A percentile compares a stretch with the other conserved stretches of the same genome.
Evolutionary conservation across 257 asterid species (phyloP).

Genomic region (Primulina tabacum): DNA sequence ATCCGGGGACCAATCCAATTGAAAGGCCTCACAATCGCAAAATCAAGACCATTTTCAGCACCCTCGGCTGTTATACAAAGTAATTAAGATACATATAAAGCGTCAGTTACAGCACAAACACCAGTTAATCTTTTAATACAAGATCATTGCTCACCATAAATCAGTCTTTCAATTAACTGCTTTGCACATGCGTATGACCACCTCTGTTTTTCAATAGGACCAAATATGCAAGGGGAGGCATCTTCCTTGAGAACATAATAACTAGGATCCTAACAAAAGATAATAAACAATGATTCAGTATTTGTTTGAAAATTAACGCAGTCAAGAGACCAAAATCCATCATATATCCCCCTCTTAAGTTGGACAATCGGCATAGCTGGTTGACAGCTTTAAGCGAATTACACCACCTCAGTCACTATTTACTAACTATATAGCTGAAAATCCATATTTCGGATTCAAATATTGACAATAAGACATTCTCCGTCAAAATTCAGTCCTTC

Average conservation of each 20-base stretch:
- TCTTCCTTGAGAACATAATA: constrained; percentile 60
- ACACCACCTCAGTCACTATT: too few relatives aligned
- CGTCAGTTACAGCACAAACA: constrained; percentile 14
- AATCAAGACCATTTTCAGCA: constrained; percentile 73
- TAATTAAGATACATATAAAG: constrained; percentile 18
- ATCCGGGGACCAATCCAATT: constrained; percentile 84
- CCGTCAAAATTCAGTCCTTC: too few relatives aligned
- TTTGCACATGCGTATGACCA: constrained; percentile 82
- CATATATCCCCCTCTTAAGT: too few relatives aligned
- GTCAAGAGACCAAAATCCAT: too few relatives aligned
- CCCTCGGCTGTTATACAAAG: constrained; percentile 60
- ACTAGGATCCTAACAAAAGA: constrained; percentile 49
- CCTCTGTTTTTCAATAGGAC: constrained; percentile 71
- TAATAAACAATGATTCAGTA: constrained; percentile 19
- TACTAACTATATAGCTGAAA: too few relatives aligned
- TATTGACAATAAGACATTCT: too few relatives aligned
- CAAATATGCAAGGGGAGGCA: constrained; percentile 71
- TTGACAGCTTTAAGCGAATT: too few relatives aligned
- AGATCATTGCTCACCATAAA: constrained; percentile 48
- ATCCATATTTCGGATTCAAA: too few relatives aligned
- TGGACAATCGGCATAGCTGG: too few relatives aligned
- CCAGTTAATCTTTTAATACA: constrained; percentile 17
- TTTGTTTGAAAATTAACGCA: too few relatives aligned
- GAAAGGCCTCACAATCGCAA: constrained; percentile 70
- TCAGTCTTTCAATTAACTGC: constrained; percentile 70